These are phyloP conservation scores for Hypericum perforatum DNA, from an alignment of 345 rosid species.

Conservation along the genomic window DNA sequence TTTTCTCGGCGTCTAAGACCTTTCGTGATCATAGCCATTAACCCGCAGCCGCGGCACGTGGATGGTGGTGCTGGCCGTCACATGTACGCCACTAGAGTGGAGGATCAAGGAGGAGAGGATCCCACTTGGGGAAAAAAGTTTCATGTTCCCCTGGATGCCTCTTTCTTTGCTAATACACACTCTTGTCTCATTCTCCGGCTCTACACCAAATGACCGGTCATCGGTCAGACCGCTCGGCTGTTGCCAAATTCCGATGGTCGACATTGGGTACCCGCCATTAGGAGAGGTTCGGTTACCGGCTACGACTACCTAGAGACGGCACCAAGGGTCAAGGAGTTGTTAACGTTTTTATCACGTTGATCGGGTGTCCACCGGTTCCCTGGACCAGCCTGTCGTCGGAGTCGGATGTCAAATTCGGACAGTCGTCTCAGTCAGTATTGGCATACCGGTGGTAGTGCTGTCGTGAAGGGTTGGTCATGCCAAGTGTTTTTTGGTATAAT, in stretches of 20 bases:
- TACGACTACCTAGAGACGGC: conserved; percentile 30
- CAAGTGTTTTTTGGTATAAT: too few relatives aligned
- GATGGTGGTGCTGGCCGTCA: conserved; percentile 3
- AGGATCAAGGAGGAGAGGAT: conserved; percentile 32
- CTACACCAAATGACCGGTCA: conserved; percentile 25
- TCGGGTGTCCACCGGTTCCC: neutral
- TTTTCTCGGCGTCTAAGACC: conserved; percentile 24
- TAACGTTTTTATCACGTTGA: conserved; percentile 30
- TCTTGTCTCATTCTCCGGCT: conserved; percentile 20
- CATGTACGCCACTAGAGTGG: conserved; percentile 15
- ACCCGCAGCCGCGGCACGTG: conserved; percentile 4
- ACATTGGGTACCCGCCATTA: conserved; percentile 17
- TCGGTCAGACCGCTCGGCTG: conserved; percentile 35
- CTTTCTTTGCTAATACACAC: conserved; percentile 21
- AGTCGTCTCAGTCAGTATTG: conserved; percentile 20
- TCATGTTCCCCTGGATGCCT: conserved; percentile 17
- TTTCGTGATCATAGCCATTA: conserved; percentile 23
- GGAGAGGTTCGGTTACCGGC: conserved; percentile 29
- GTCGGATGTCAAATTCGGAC: neutral
- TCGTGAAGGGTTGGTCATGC: neutral
- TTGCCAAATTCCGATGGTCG: conserved; percentile 37
- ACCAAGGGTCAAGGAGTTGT: conserved; percentile 33
- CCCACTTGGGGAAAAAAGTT: conserved; percentile 49
- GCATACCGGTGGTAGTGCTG: conserved; percentile 21
- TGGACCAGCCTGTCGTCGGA: neutral